Base-by-base conservation (phyloP, 257 asterid species). In the Solanum stenotomum region DNA sequence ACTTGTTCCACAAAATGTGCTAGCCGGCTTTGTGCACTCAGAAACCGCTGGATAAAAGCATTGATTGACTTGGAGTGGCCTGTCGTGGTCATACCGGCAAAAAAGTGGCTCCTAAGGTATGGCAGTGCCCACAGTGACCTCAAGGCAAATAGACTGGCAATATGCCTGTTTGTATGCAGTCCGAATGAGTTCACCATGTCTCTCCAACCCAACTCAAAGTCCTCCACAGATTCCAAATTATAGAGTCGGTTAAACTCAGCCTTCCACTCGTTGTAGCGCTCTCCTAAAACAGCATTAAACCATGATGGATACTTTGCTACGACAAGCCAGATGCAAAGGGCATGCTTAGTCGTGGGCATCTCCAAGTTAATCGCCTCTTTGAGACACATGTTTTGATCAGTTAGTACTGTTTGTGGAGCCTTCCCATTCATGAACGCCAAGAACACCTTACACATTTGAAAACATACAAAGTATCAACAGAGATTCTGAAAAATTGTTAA, bases 1-100 rank as follows among this genome's bases (percentile, higher is more conserved):
- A 97, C 99, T 91, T 97, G 99, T 91, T 97, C 99, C 88, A 97
- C 96, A 76, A 97, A 97, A 90, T 96, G 99, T 82, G 99, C 94
- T 87, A 95, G 95, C 67, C 99, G 94, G 82, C 98, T 93, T 92
- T 97, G 99, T 65, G 98, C 98, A 91, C 99, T 94, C 91, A 97
- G 92, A 90, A 97, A 97, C 87, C 99, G 93, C 89, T 96, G 99
- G 92, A 97, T 96, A 85, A 97, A 97, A 86, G 98, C 95, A 90
- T 96, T 97, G 56, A 97, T 94, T 13, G 99, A 94, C 91, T 96
- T 97, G 22, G 99, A 94, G 87, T 90, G 96, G 89, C 93, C 93
- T 38, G 98, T 93, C 68, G 96, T 90, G 67, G 98, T 95, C 98
- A 97, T 90, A 89, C 99, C 99, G 11, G 99, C 99, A 44, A 95